Evolutionary conservation across 2,329 filamentous ascomycete species (phyloP).

Genomic region (Ascochyta viciae-villosae): DNA sequence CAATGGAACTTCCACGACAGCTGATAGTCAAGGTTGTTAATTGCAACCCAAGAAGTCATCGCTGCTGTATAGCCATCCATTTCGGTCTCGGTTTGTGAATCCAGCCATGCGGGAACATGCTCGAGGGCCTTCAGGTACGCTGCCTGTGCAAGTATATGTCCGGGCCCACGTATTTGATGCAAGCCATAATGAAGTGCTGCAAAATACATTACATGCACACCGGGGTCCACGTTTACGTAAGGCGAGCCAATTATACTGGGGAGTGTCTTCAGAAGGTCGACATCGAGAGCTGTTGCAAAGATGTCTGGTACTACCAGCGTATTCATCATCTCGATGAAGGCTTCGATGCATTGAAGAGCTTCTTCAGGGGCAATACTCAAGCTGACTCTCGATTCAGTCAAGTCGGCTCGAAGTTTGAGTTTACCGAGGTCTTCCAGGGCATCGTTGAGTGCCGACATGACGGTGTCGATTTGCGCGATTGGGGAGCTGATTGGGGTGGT

Average conservation of each 20-base stretch:
- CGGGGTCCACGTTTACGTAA: slow-evolving; percentile 35
- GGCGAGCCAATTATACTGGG: slow-evolving; percentile 36
- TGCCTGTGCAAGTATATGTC: slow-evolving; percentile 19
- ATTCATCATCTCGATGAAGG: slow-evolving; percentile 24
- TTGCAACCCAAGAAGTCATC: slow-evolving; percentile 32
- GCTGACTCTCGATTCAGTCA: slow-evolving; percentile 11
- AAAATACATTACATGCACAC: slow-evolving; percentile 35
- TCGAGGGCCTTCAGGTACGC: slow-evolving; percentile 39
- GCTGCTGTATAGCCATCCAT: slow-evolving; percentile 34
- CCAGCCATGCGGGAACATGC: slow-evolving; percentile 38
- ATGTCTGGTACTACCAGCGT: slow-evolving; percentile 31
- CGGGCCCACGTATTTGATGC: slow-evolving; percentile 23
- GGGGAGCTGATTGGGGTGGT: slow-evolving; percentile 30
- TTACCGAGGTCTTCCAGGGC: slow-evolving; percentile 37
- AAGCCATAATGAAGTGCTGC: slow-evolving; percentile 38
- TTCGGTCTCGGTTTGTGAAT: slow-evolving; percentile 15
- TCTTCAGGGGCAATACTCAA: slow-evolving; percentile 27
- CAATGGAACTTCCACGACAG: slow-evolving; percentile 41
- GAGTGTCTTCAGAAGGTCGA: slow-evolving; percentile 28
- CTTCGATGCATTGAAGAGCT: slow-evolving; percentile 29
- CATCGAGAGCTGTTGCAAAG: slow-evolving; percentile 21
- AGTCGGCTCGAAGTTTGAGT: slow-evolving; percentile 30
- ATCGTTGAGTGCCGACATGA: slow-evolving; percentile 36
- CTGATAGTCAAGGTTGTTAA: slow-evolving; percentile 38
- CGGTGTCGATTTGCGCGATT: slow-evolving; percentile 30